phyloP scores from a whole-genome alignment of 352 stramenopile genomes.

The Aphanomyces stellatus region DNA sequence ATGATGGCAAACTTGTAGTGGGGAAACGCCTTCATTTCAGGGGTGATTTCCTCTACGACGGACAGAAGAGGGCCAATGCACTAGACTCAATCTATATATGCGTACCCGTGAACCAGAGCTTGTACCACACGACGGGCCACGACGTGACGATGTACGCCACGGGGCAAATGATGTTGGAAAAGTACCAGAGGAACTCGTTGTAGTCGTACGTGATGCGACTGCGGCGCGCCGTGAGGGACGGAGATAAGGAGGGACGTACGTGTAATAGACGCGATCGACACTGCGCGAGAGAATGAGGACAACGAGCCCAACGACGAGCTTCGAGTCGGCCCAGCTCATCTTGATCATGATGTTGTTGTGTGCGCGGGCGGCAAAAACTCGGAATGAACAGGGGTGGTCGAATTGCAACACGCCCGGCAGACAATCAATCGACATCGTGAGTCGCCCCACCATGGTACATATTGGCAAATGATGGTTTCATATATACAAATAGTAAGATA shows the following conservation, averaged over 20 bases:
- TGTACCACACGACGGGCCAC: constrained; percentile 23
- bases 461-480: too few species aligned
- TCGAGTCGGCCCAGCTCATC: constrained; percentile 9
- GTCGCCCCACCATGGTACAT: too few species aligned
- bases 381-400: too few species aligned
- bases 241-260: background rate
- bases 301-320: constrained; percentile 8
- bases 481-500: too few species aligned
- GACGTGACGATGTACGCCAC: constrained; percentile 24
- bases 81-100: background rate
- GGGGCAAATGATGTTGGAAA: constrained; percentile 23
- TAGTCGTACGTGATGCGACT: constrained; percentile 22
- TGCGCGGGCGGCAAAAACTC: background rate
- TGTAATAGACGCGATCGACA: constrained; percentile 20
- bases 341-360: background rate
- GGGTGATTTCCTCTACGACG: constrained; percentile 19
- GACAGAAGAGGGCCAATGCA: background rate
- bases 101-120: constrained; percentile 9
- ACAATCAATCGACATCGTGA: too few species aligned
- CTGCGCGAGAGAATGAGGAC: constrained; percentile 15
- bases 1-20: constrained; percentile 26
- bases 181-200: constrained; percentile 23
- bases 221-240: background rate
- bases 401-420: too few species aligned
- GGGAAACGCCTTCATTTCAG: constrained; percentile 21